Evolutionary conservation across 2,329 filamentous ascomycete genomes (phyloP).

Genomic region (Trichoderma sp.): DNA sequence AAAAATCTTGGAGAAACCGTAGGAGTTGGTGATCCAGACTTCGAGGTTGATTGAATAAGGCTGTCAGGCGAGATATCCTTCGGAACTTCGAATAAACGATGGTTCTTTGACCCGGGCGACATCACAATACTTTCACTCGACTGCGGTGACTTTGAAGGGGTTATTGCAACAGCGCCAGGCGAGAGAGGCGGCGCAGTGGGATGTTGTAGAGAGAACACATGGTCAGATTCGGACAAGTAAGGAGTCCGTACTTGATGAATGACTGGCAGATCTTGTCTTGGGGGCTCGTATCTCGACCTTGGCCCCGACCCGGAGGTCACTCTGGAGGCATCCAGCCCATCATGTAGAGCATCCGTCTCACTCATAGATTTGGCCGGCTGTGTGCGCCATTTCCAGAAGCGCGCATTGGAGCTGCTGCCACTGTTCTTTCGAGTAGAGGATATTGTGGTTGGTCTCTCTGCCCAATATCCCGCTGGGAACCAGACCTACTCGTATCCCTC

Average conservation of each 20-base stretch:
- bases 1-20: conserved; percentile 2
- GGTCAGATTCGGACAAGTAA: conserved; percentile 46
- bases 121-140: conserved; percentile 16
- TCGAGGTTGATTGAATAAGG: background rate
- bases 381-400: conserved; percentile 42
- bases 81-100: background rate
- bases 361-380: conserved; percentile 38
- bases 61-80: background rate
- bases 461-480: conserved; percentile 62
- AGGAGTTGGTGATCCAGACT: background rate
- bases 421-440: conserved; percentile 31
- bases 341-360: conserved; percentile 28
- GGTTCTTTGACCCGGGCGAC: conserved; percentile 6
- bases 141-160: conserved; percentile 11
- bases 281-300: background rate
- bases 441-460: conserved; percentile 46
- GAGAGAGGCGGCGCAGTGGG: conserved; percentile 21
- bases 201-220: conserved; percentile 46
- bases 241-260: conserved; percentile 36
- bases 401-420: conserved; percentile 32
- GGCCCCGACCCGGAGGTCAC: conserved; percentile 22
- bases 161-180: background rate
- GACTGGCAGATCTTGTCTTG: background rate
- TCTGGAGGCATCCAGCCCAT: conserved; percentile 27
- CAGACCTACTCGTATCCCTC: conserved; percentile 60